These are phyloP conservation scores for Trichomonascaceae sp. DNA, from an alignment of 1,139 yeast species.

Conservation along the genomic window DNA sequence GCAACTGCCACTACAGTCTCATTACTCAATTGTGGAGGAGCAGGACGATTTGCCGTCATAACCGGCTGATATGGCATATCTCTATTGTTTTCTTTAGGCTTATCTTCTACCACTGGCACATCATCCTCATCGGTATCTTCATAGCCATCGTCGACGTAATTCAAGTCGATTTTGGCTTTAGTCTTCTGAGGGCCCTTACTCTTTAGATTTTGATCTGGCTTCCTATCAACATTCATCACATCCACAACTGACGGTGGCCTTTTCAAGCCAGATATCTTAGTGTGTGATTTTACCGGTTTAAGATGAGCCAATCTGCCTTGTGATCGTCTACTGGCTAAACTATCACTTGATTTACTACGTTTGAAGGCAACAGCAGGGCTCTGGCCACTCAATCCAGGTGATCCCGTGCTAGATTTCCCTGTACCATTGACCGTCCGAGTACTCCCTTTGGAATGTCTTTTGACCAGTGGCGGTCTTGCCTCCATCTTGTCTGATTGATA, in stretches of 20 bases:
- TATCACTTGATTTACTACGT: conserved; percentile 11
- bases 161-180: conserved; percentile 7
- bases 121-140: conserved; percentile 31
- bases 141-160: conserved; percentile 29
- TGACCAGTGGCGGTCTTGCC: neutral
- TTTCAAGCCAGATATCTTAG: conserved; percentile 16
- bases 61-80: conserved; percentile 13
- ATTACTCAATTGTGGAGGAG: conserved; percentile 24
- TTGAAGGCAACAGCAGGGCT: conserved; percentile 5
- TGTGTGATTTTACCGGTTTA: conserved; percentile 21
- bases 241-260: conserved; percentile 18
- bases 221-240: conserved; percentile 16
- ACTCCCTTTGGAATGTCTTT: conserved; percentile 1
- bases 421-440: neutral
- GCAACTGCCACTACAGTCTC: conserved; percentile 25
- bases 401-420: neutral
- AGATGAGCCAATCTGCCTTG: conserved; percentile 10
- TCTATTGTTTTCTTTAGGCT: conserved; percentile 7
- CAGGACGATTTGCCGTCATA: conserved; percentile 18
- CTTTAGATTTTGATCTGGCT: neutral
- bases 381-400: conserved; percentile 1
- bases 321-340: conserved; percentile 8
- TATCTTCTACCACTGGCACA: conserved; percentile 4
- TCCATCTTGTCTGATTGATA: neutral
- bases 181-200: neutral